phyloP scores from a whole-genome alignment of 2,329 filamentous ascomycete species.

The Fusarium euwallaceae region DNA sequence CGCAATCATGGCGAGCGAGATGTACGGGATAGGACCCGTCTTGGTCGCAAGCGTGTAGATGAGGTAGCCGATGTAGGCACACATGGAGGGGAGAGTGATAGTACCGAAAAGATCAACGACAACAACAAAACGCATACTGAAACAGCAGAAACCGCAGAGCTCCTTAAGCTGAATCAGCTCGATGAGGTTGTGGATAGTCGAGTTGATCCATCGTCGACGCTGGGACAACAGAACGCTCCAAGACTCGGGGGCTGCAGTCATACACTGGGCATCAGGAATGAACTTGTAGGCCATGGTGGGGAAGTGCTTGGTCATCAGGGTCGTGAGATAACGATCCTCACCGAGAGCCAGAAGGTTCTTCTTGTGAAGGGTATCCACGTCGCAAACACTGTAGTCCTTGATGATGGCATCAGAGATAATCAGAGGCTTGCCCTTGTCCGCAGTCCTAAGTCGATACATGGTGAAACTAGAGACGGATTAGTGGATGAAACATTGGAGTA shows the following conservation, averaged over 20 bases:
- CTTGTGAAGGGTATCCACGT: slow-evolving; percentile 95
- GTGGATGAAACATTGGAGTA: neutral
- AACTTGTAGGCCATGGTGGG: slow-evolving; percentile 97
- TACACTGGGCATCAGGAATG: slow-evolving; percentile 90
- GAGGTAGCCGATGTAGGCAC: slow-evolving; percentile 87
- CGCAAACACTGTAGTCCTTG: slow-evolving; percentile 86
- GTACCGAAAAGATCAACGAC: slow-evolving; percentile 95
- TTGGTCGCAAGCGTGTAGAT: slow-evolving; percentile 81
- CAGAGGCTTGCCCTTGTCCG: slow-evolving; percentile 92
- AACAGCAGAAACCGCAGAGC: slow-evolving; percentile 98
- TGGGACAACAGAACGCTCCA: slow-evolving; percentile 98
- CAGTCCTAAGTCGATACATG: slow-evolving; percentile 97
- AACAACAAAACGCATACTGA: slow-evolving; percentile 97
- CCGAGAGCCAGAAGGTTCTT: slow-evolving; percentile 95
- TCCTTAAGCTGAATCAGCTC: slow-evolving; percentile 92
- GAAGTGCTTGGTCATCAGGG: slow-evolving; percentile 98
- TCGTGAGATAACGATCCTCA: slow-evolving; percentile 97
- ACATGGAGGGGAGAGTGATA: slow-evolving; percentile 90
- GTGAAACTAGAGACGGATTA: slow-evolving; percentile 79
- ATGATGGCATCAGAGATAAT: slow-evolving; percentile 94
- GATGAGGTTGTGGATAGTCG: slow-evolving; percentile 94
- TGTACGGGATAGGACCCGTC: slow-evolving; percentile 82
- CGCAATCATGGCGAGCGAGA: slow-evolving; percentile 90
- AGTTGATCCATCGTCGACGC: slow-evolving; percentile 99
- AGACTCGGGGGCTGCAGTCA: slow-evolving; percentile 92